Conservation (phyloP, 495 filamentous ascomycete species). For the Tetracladium setigerum region DNA sequence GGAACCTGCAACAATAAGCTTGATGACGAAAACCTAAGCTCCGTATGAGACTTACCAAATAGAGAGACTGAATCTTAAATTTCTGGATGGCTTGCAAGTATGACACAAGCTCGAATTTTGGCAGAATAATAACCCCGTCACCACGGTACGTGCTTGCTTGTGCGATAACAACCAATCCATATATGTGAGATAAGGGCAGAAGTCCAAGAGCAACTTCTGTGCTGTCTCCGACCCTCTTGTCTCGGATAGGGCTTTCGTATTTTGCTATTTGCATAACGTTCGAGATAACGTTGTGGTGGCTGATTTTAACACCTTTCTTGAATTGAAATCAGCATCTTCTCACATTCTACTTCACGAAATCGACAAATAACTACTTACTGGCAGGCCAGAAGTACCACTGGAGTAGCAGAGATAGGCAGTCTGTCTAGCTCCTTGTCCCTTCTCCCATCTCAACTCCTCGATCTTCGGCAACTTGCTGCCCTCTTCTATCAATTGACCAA, state of each 20-base stretch:
- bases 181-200: conserved; percentile 82
- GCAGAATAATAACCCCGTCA: conserved; percentile 71
- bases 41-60: conserved; percentile 44
- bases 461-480: conserved; percentile 56
- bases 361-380: conserved; percentile 26
- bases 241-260: conserved; percentile 44
- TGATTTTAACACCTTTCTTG: conserved; percentile 93
- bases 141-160: conserved; percentile 65
- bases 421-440: conserved; percentile 68
- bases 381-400: conserved; percentile 80
- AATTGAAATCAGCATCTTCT: not conserved
- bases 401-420: conserved; percentile 86
- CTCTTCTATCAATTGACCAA: conserved; percentile 58
- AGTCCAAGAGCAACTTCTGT: conserved; percentile 64
- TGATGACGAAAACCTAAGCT: not conserved
- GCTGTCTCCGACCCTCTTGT: conserved; percentile 3
- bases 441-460: conserved; percentile 59
- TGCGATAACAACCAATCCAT: conserved; percentile 69
- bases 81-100: conserved; percentile 61
- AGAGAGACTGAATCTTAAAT: conserved; percentile 64
- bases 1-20: conserved; percentile 43
- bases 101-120: conserved; percentile 69
- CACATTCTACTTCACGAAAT: not conserved
- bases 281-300: conserved; percentile 81
- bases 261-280: conserved; percentile 61